A percentile compares a stretch with the other conserved stretches of the same genome.
These are phyloP conservation scores for Lachnellula subtilissima DNA, from an alignment of 2,329 filamentous ascomycete species.

Conservation along the genomic window DNA sequence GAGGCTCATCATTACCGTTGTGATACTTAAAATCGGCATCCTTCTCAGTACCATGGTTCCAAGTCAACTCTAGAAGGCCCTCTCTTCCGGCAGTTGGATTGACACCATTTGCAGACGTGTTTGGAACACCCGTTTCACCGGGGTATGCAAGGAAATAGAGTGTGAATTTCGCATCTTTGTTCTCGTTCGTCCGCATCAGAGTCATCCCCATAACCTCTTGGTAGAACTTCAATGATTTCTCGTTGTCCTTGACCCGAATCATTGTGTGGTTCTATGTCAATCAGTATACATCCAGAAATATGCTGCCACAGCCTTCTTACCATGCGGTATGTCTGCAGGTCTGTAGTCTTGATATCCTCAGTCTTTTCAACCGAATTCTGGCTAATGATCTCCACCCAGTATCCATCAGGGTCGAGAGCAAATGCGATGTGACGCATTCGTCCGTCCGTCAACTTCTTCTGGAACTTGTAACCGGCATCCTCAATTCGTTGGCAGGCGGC, in stretches of 20 bases:
- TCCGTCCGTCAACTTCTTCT: conserved; percentile 90
- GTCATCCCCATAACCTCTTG: conserved; percentile 87
- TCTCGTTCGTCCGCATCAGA: conserved; percentile 68
- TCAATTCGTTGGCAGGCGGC: conserved; percentile 85
- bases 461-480: conserved; percentile 85
- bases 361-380: conserved; percentile 68
- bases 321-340: conserved; percentile 70
- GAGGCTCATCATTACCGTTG: conserved; percentile 84
- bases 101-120: conserved; percentile 48
- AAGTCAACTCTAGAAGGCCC: conserved; percentile 85
- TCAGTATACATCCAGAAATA: conserved; percentile 2
- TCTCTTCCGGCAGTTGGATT: conserved; percentile 65
- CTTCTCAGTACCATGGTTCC: conserved; percentile 80
- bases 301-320: conserved; percentile 29
- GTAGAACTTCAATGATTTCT: conserved; percentile 74
- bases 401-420: conserved; percentile 79
- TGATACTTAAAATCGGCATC: conserved; percentile 82
- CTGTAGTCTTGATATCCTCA: conserved; percentile 66
- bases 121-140: conserved; percentile 47
- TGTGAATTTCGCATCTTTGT: conserved; percentile 69
- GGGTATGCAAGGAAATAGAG: conserved; percentile 89
- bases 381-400: conserved; percentile 79
- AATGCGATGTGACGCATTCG: conserved; percentile 87
- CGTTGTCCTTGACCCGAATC: conserved; percentile 82
- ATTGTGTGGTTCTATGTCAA: conserved; percentile 73